These are phyloP conservation scores for Antrodiella citrinella DNA, from an alignment of 768 basidiomycete species.

Conservation along the genomic window DNA sequence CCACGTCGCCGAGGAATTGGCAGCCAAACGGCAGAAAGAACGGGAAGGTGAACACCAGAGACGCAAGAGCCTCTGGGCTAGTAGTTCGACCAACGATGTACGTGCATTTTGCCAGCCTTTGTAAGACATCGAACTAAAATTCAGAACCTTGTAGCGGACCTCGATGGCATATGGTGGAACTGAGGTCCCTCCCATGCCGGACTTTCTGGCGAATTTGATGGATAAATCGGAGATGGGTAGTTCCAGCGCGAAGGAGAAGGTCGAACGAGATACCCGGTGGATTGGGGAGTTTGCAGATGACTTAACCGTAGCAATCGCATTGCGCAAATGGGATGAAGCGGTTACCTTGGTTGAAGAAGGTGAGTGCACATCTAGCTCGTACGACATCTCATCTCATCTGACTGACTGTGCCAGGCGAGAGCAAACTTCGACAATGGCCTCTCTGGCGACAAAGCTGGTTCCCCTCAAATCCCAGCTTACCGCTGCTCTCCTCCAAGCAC, in stretches of 20 bases:
- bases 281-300: conserved; percentile 89
- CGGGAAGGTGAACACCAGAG: conserved; percentile 90
- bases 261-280: conserved; percentile 79
- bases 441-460: conserved; percentile 50
- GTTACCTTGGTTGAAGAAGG: conserved; percentile 82
- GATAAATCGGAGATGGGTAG: conserved; percentile 38
- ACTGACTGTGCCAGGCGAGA: conserved; percentile 51
- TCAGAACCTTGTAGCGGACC: conserved; percentile 19
- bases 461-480: conserved; percentile 62
- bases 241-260: conserved; percentile 57
- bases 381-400: no score
- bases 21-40: conserved; percentile 83
- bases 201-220: conserved; percentile 70
- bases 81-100: conserved; percentile 31
- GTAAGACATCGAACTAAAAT: no score
- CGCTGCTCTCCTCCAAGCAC: conserved; percentile 58
- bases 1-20: conserved; percentile 86
- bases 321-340: conserved; percentile 84
- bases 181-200: conserved; percentile 53
- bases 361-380: conserved; percentile 15
- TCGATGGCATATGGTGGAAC: conserved; percentile 22
- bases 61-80: conserved; percentile 64
- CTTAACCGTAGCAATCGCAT: conserved; percentile 82
- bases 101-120: conserved; percentile 10
- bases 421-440: conserved; percentile 50